Conservation (phyloP, 2,329 filamentous ascomycete genomes). For the Cladosporium austrohemisphaericum region DNA sequence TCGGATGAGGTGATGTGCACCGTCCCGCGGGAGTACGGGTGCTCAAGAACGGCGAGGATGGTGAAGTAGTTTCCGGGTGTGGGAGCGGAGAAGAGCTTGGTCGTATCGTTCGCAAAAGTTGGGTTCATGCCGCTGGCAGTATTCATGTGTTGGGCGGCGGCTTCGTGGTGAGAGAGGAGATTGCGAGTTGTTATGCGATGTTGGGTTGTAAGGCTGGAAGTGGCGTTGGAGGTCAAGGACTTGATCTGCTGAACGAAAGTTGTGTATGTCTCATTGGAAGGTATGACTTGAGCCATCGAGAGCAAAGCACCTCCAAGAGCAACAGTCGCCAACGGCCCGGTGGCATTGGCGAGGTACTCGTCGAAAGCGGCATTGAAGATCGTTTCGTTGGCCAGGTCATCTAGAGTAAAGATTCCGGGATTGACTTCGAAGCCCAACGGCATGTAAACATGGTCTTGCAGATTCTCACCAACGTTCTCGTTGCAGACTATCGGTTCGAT, state of each 20-base stretch:
- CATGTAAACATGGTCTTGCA: slow-evolving; percentile 50
- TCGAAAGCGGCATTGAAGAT: slow-evolving; percentile 5
- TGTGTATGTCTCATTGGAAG: slow-evolving; percentile 7
- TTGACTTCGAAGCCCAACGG: background rate
- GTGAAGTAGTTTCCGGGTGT: slow-evolving; percentile 33
- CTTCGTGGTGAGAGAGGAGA: slow-evolving; percentile 20
- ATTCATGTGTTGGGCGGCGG: slow-evolving; percentile 24
- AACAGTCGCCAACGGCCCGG: slow-evolving; percentile 18
- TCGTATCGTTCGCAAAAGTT: slow-evolving; percentile 24
- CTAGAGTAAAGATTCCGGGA: slow-evolving; percentile 9
- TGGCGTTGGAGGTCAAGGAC: slow-evolving; percentile 2
- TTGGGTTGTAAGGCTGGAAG: background rate
- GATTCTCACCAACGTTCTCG: slow-evolving; percentile 58
- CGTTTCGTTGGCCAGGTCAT: slow-evolving; percentile 14
- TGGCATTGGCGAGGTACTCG: slow-evolving; percentile 18
- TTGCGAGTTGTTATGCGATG: slow-evolving; percentile 5
- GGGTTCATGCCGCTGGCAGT: slow-evolving; percentile 25
- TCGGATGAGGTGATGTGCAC: slow-evolving; percentile 24
- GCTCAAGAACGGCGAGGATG: slow-evolving; percentile 34
- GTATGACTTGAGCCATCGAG: slow-evolving; percentile 6
- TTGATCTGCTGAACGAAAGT: background rate
- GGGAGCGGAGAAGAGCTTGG: slow-evolving; percentile 26
- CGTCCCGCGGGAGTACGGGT: slow-evolving; percentile 30
- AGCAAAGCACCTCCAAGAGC: slow-evolving; percentile 10
- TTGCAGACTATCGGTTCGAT: slow-evolving; percentile 56